Base-by-base conservation (phyloP, 2,329 filamentous ascomycete species). In the Xylaria sp. region DNA sequence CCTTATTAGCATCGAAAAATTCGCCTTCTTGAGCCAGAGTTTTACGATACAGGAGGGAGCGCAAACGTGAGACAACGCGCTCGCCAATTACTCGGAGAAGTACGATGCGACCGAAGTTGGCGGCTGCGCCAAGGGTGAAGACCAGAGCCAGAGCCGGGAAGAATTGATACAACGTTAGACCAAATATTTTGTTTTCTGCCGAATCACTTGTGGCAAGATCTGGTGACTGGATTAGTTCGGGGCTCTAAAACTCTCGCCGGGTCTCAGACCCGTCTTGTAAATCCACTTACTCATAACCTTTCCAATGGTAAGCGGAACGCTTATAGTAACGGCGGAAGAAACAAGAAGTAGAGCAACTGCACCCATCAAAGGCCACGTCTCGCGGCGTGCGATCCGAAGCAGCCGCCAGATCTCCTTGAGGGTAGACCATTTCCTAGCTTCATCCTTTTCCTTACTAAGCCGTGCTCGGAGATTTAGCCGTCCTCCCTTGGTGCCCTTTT, bases 21-120 rank as follows among this genome's bases (percentile, higher is more conserved):
- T 98, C 95, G 61, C 95, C 95, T 76, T 99, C 95, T 76, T 99
- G 95, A n/a, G 95, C 85, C 71, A 96, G 96, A 0, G 95, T 99
- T 67, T 91, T 88, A 68, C 92, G 88, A 80, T 96, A 99, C 3
- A 99, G 87, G 74, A 92, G 91, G 15, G 94, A 94, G 64, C 95
- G 88, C 58, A 99, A 83, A 69, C 94, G 87, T 11, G 94, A 90
- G 57, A 99, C 95, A 61, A 99, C 95, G 43, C 95, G 87, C 78
- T 99, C 95, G 66, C 95, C 96, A 7, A 99, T 92, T 65, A 98
- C 95, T 25, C 95, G 88, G 21, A 99, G 85, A 57, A 98, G 89
- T 60, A 98, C 90, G 71, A 99, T 96, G 68, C 95, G 89, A 33
- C 93, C 91, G 77, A 97, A 99, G 78, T 97, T 99, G 47, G 94